Evolutionary conservation across 1,284 basidiomycete genomes (phyloP), one percentile per base, ranked within the genome.

Genomic region (Boletus holoroseus): DNA sequence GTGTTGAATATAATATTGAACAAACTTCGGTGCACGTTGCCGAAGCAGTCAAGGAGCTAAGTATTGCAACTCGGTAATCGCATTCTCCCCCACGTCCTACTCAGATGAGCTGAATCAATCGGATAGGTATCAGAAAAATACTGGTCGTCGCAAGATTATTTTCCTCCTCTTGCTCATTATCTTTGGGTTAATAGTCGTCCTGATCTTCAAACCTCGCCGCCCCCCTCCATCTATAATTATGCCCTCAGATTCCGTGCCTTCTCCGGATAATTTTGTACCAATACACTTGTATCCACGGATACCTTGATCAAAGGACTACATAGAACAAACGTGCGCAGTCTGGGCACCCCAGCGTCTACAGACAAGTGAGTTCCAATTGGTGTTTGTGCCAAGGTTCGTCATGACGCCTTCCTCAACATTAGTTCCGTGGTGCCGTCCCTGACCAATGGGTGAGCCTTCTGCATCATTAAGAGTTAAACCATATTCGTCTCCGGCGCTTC

Each of bases 1-100:
- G 91, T 36, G 83, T 99, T 50, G 96, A 99, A 71, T 99, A 93
- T 72, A 99, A 99, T 67, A 91, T 99, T 50, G 93, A 98, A 67
- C 85, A 90, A 68, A 93, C 94, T 18, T 84, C 86, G 7, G 80
- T 80, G 20, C 81, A 93, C 50, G 79, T 96, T 67, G 70, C 83
- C 50, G 89, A 89, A 34, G 92, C 94, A 4, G 93, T 90, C 22
- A 79, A 82, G 60, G 93, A 98, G 61, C 76, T 99, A 38, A 75
- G 86, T 49, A 75, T 82, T 5, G 96, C 96, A 3, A 88, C 86
- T 55, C 76, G 74, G 89, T 93, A 62, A 79, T 71, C 26, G 12
- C 30, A 30, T 54, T 36, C 38, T 26, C 20, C 12, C 28, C 35
- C 16, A 12, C 34, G 20, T 34, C 16, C 15, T 11, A 22, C 7